Percentiles rank a stretch among this genome's conserved stretches.
These are phyloP conservation scores for Pelargonium nanum DNA, from an alignment of 345 rosid genomes.

Conservation along the genomic window DNA sequence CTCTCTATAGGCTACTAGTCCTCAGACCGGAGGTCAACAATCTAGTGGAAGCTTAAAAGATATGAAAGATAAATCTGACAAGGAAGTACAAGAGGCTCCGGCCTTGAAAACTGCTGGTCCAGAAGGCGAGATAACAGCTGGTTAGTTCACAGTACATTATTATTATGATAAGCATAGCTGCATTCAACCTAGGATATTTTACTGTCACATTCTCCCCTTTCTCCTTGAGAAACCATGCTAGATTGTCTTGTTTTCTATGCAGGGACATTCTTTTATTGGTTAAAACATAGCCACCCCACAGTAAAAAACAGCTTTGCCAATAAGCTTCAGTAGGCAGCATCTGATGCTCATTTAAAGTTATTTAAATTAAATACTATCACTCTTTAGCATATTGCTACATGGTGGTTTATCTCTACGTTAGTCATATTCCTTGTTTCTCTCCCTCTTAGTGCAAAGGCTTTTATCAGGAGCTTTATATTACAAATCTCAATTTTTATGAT, in stretches of 20 bases:
- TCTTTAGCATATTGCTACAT: background rate
- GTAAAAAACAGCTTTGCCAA: background rate
- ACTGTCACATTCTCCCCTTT: background rate
- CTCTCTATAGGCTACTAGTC: constrained; percentile 68
- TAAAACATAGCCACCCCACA: background rate
- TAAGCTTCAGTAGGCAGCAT: background rate
- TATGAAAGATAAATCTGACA: constrained; percentile 68
- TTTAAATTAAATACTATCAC: background rate
- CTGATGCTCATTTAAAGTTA: too few relatives aligned
- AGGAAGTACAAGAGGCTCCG: constrained; percentile 69
- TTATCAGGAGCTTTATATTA: too few relatives aligned
- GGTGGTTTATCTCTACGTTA: too few relatives aligned
- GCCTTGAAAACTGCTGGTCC: constrained; percentile 85
- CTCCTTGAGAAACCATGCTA: background rate
- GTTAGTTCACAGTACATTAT: constrained; percentile 27
- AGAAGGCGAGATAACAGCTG: constrained; percentile 95
- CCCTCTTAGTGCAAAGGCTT: background rate
- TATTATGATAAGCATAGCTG: background rate
- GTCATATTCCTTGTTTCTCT: too few relatives aligned
- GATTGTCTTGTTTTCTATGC: background rate
- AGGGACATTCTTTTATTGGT: background rate
- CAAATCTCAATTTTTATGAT: background rate
- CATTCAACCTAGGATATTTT: background rate
- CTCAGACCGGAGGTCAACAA: constrained; percentile 57
- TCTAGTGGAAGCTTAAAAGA: constrained; percentile 82